phyloP scores from a whole-genome alignment of 192 early-diverging fungal species.

The Mortierella hygrophila region DNA sequence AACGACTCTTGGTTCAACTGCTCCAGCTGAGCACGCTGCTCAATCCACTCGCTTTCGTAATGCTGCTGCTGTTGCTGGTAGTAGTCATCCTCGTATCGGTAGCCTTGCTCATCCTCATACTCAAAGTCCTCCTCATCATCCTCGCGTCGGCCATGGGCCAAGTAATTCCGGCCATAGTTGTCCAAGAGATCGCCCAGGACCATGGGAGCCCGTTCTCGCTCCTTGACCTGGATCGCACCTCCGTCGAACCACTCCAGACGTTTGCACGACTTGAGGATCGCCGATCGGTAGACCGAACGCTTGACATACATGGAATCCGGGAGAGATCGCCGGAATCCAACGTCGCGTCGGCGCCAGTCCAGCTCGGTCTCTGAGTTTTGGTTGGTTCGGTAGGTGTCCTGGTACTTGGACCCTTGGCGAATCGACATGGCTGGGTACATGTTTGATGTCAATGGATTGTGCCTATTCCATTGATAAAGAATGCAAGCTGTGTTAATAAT shows the following conservation, averaged over 20 bases:
- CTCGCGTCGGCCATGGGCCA: conserved; percentile 30
- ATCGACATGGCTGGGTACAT: conserved; percentile 58
- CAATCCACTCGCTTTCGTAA: conserved; percentile 22
- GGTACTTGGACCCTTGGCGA: conserved; percentile 50
- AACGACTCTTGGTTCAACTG: conserved; percentile 3
- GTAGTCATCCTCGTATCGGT: conserved; percentile 21
- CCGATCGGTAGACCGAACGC: conserved; percentile 47
- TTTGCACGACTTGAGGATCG: conserved; percentile 48
- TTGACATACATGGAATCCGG: conserved; percentile 47
- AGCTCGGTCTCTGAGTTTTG: conserved; percentile 43
- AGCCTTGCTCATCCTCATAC: conserved; percentile 13
- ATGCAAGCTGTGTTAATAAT: not conserved
- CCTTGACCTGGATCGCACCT: conserved; percentile 34
- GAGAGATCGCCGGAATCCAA: conserved; percentile 43
- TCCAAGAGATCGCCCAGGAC: conserved; percentile 33
- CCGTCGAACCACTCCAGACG: conserved; percentile 52
- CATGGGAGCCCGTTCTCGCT: conserved; percentile 37
- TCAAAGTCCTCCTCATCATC: conserved; percentile 47
- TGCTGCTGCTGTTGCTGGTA: conserved; percentile 7
- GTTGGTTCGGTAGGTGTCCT: conserved; percentile 50
- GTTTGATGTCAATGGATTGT: conserved; percentile 51
- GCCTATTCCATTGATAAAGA: not conserved
- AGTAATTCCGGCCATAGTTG: conserved; percentile 40
- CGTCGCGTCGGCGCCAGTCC: conserved; percentile 50
- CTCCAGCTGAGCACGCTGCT: conserved; percentile 7